Conservation (phyloP, 805 yeast species). For the Blastobotrys attinorum region DNA sequence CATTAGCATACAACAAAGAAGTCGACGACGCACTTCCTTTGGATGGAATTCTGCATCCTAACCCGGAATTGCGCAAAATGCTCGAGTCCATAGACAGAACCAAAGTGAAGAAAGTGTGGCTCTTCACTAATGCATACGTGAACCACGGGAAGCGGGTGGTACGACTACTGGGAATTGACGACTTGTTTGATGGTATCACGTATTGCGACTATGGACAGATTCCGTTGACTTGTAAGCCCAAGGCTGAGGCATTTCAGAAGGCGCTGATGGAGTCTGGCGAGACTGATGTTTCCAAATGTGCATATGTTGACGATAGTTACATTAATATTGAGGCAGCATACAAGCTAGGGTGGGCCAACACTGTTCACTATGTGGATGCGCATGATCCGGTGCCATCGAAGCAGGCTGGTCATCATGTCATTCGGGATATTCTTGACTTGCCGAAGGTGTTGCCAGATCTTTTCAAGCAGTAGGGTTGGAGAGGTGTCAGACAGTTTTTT, state of each 20-base stretch:
- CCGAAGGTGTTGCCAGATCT: slow-evolving; percentile 45
- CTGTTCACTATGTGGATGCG: slow-evolving; percentile 69
- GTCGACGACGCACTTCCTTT: slow-evolving; percentile 93
- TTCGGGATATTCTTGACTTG: slow-evolving; percentile 52
- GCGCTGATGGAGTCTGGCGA: slow-evolving; percentile 55
- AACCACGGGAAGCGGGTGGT: slow-evolving; percentile 82
- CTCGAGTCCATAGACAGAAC: slow-evolving; percentile 32
- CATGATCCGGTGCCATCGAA: slow-evolving; percentile 41
- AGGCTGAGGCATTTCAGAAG: slow-evolving; percentile 53
- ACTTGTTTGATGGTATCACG: slow-evolving; percentile 87
- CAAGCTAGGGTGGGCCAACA: slow-evolving; percentile 60
- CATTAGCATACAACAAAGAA: slow-evolving; percentile 74
- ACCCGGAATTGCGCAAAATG: slow-evolving; percentile 27
- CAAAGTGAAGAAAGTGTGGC: slow-evolving; percentile 71
- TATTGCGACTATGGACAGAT: slow-evolving; percentile 71
- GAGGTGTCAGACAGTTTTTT: too few species aligned
- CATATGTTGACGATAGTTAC: slow-evolving; percentile 84
- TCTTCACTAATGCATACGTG: slow-evolving; percentile 89
- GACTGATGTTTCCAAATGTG: slow-evolving; percentile 40
- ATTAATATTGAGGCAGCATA: slow-evolving; percentile 70
- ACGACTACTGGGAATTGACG: slow-evolving; percentile 78
- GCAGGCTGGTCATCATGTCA: slow-evolving; percentile 38
- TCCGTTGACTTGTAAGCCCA: slow-evolving; percentile 83
- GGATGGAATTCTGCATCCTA: slow-evolving; percentile 64
- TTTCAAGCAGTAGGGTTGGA: slow-evolving; percentile 29